Evolutionary conservation across 2,329 filamentous ascomycete species (phyloP).

Genomic region (Penicillium sp.): DNA sequence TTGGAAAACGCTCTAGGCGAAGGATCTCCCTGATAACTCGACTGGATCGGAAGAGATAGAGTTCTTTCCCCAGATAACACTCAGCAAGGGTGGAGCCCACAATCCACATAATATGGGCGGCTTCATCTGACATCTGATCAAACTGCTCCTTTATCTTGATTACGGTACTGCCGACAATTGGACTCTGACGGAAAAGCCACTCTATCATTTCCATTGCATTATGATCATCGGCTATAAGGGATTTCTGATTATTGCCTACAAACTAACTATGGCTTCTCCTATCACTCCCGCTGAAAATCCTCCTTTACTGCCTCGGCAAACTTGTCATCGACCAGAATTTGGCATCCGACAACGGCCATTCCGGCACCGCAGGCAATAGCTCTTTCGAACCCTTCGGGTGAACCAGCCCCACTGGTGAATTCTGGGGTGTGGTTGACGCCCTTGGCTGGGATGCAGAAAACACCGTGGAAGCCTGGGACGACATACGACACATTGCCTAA

Average conservation of each 20-base stretch:
- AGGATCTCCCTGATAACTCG: neutral
- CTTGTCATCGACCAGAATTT: constrained; percentile 30
- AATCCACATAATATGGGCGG: neutral
- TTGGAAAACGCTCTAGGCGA: neutral
- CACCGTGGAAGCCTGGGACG: constrained; percentile 36
- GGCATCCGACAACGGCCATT: constrained; percentile 36
- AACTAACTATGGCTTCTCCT: neutral
- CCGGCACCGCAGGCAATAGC: constrained; percentile 37
- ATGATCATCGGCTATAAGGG: neutral
- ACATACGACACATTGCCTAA: constrained; percentile 52
- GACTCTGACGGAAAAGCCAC: neutral
- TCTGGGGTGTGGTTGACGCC: constrained; percentile 57
- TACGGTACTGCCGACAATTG: neutral
- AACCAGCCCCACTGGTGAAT: constrained; percentile 56
- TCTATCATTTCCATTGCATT: neutral
- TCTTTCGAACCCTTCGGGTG: constrained; percentile 50
- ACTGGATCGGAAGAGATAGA: neutral
- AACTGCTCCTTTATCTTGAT: neutral
- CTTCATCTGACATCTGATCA: neutral
- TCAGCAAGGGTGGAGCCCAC: neutral
- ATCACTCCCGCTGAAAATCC: constrained; percentile 25
- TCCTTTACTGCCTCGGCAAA: constrained; percentile 30
- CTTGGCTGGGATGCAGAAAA: constrained; percentile 50
- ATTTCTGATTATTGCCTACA: neutral
- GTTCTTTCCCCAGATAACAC: constrained; percentile 9